Evolutionary conservation across 2,329 filamentous ascomycete genomes (phyloP).

Genomic region (Phaeosphaeria sp.): DNA sequence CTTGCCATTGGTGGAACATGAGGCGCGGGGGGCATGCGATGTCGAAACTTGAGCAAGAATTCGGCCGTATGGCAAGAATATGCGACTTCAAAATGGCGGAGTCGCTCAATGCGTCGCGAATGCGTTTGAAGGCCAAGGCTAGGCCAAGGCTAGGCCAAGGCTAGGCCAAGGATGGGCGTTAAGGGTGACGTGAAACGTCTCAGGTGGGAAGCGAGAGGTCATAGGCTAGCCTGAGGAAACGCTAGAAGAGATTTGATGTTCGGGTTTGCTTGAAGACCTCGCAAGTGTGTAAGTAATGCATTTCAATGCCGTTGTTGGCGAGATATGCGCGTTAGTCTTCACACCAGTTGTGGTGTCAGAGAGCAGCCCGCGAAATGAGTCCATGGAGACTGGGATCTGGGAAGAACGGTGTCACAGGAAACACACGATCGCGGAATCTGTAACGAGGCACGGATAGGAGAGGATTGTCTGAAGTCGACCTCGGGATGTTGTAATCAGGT

Average conservation of each 20-base stretch:
- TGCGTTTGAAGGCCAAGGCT: conserved; percentile 8
- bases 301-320: not conserved
- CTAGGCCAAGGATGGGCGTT: conserved; percentile 8
- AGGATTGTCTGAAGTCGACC: not conserved
- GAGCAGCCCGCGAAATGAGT: not conserved
- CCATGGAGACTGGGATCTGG: not conserved
- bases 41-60: not conserved
- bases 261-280: not conserved
- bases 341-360: not conserved
- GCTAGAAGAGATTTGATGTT: not conserved
- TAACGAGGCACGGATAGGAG: not conserved
- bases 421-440: not conserved
- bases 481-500: not conserved
- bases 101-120: conserved; percentile 6
- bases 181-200: conserved; percentile 7
- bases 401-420: not conserved
- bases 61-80: conserved; percentile 3
- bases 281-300: not conserved
- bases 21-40: not conserved
- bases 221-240: not conserved
- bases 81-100: conserved; percentile 4
- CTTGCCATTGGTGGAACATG: conserved; percentile 4
- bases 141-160: conserved; percentile 6
- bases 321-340: not conserved
- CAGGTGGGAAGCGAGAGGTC: conserved; percentile 2